Base-by-base conservation (phyloP, 306 rosid species). In the Medicago ruthenica region DNA sequence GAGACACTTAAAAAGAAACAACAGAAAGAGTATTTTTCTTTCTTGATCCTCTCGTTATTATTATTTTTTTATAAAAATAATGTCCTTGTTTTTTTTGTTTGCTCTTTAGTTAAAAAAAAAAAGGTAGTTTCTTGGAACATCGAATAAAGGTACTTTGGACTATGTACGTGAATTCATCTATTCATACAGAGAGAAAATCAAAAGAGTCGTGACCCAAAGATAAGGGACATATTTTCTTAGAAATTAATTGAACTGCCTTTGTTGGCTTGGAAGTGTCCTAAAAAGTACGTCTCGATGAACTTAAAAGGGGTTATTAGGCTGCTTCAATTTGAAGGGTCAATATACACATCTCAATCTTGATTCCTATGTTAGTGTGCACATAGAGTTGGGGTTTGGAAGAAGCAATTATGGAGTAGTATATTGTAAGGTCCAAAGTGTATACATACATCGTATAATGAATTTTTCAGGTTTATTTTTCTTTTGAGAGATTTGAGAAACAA, bases 241-340 rank as follows among this genome's bases (percentile, higher is more conserved):
- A 73, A 76, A 83, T 83, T 81, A 80, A 80, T 58, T 79, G 67
- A 22, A 53, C 0, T 63, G 71, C 47, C 75, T 79, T 37, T 83
- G 67, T 79, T 63, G 61, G 42, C 54, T 14, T 61, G 67, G 21
- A 7, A 69, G 24, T 75, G 79, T 82, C 47, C 80, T 60, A 12
- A 51, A 3, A 3, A n/a, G 12, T 75, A 58, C 8, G 39, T 58
- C 73, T 70, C 58, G 40, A 27, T 67, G 74, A 79, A 48, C 61
- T 17, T 79, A 69, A 62, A 83, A 70, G 41, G 60, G 75, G 20
- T 34, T 21, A 44, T 16, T 74, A 20, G 59, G 59, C 14, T 74
- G 71, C 75, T 79, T 83, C 78, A 39, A 9, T 71, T 75, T 68
- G 58, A 74, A 78, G 75, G 78, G 37, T 78, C 74, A 78, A 51